Evolutionary conservation across 2,329 filamentous ascomycete species (phyloP).

Genomic region (Colletotrichum eremochloae): DNA sequence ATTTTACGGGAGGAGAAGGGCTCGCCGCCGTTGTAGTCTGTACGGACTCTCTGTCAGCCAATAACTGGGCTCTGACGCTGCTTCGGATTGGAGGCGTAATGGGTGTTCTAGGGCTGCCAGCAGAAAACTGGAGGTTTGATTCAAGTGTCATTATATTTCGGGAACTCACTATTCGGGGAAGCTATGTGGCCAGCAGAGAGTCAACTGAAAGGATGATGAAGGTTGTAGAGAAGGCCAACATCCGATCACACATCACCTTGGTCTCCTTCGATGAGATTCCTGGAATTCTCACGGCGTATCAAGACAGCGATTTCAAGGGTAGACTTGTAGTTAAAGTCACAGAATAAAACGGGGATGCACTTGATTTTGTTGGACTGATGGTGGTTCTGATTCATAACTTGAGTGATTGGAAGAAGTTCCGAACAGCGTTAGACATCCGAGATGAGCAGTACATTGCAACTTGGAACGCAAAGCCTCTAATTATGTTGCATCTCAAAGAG

Average conservation of each 20-base stretch:
- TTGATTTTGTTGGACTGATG: too few relatives aligned
- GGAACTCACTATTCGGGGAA: slow-evolving; percentile 50
- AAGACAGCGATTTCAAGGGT: slow-evolving; percentile 48
- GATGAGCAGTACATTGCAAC: neutral
- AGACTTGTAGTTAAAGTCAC: slow-evolving; percentile 49
- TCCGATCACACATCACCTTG: slow-evolving; percentile 48
- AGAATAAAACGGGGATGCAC: neutral
- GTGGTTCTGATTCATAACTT: too few relatives aligned
- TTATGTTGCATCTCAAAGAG: neutral
- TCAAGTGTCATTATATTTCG: slow-evolving; percentile 48
- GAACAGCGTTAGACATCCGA: neutral
- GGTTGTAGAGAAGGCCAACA: slow-evolving; percentile 45
- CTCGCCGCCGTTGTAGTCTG: slow-evolving; percentile 50
- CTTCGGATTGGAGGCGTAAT: slow-evolving; percentile 49
- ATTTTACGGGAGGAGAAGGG: slow-evolving; percentile 50
- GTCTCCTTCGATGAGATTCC: slow-evolving; percentile 48
- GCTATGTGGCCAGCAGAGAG: slow-evolving; percentile 49
- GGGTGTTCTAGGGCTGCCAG: slow-evolving; percentile 50
- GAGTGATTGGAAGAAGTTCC: neutral
- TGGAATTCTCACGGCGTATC: slow-evolving; percentile 47
- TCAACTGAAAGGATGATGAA: slow-evolving; percentile 51
- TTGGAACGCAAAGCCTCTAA: neutral
- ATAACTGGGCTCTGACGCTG: slow-evolving; percentile 48
- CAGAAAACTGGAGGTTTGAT: slow-evolving; percentile 51
- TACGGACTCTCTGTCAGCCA: slow-evolving; percentile 50